Evolutionary conservation across 148 eudicot species (phyloP).

Genomic region (Heliosperma pusillum): DNA sequence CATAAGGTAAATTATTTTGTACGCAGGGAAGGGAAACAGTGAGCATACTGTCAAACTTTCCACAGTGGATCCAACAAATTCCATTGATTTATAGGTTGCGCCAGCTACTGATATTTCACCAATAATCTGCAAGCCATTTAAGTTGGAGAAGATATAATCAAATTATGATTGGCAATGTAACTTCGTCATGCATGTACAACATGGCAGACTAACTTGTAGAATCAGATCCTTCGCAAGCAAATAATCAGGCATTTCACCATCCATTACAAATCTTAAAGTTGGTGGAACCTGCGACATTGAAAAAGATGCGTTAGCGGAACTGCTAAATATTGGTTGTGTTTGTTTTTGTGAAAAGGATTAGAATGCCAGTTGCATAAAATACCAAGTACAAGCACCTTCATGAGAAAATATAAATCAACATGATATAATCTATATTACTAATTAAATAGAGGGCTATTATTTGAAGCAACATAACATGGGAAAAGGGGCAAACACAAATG

Average conservation of each 20-base stretch:
- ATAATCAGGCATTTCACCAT: slow-evolving; percentile 96
- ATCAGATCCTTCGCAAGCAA: slow-evolving; percentile 96
- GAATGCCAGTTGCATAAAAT: neutral
- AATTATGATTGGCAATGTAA: neutral
- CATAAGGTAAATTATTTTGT: neutral
- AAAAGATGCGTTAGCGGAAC: neutral
- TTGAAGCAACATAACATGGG: neutral
- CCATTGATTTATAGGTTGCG: slow-evolving; percentile 97
- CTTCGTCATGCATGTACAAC: neutral
- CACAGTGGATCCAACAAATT: slow-evolving; percentile 87
- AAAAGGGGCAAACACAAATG: neutral
- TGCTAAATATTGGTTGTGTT: neutral
- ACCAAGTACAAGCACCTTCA: too few relatives aligned
- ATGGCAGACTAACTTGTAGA: slow-evolving; percentile 55
- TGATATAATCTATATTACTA: too few relatives aligned
- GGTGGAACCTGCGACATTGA: slow-evolving; percentile 67
- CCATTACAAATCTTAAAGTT: slow-evolving; percentile 88
- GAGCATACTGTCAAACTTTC: slow-evolving; percentile 58
- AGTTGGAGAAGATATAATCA: neutral
- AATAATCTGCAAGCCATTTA: slow-evolving; percentile 57
- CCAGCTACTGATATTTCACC: slow-evolving; percentile 98
- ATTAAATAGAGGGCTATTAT: too few relatives aligned
- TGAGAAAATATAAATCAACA: neutral
- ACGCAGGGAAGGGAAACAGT: neutral
- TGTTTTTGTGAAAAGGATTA: neutral